A percentile compares a stretch with the other conserved stretches of the same genome.
Conservation (phyloP, 768 basidiomycete genomes). For the Glaciozyma antarctica region DNA sequence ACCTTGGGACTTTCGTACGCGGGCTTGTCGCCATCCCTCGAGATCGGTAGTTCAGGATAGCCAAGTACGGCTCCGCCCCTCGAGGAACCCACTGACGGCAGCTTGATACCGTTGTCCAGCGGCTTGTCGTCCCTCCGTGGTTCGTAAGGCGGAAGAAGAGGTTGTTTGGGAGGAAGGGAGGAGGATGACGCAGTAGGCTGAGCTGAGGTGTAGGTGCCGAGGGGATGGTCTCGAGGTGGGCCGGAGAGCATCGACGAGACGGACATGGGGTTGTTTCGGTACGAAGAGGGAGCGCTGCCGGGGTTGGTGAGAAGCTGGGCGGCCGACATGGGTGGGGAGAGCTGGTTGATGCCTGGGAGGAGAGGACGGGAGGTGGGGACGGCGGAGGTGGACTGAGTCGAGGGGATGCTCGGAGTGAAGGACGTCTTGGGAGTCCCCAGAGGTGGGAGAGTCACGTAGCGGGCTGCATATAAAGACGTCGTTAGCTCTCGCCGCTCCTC, state of each 20-base stretch:
- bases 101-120: no score
- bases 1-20: no score
- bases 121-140: no score
- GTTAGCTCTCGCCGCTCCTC: no score
- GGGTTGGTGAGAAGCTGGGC: neutral
- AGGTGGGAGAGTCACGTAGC: neutral
- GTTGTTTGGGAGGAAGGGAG: neutral
- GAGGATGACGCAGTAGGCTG: neutral
- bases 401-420: neutral
- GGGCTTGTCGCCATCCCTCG: no score
- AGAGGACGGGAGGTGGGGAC: neutral
- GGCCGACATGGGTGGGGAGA: neutral
- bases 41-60: no score
- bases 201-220: neutral
- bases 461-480: neutral
- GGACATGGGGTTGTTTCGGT: conserved; percentile 23
- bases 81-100: no score
- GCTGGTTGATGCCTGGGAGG: conserved; percentile 4
- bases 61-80: no score
- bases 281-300: neutral
- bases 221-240: conserved; percentile 6
- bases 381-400: neutral
- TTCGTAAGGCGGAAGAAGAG: neutral
- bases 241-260: conserved; percentile 31
- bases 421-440: neutral